Base-by-base conservation (phyloP, 768 basidiomycete genomes). In the Thelephora aurantiotincta region DNA sequence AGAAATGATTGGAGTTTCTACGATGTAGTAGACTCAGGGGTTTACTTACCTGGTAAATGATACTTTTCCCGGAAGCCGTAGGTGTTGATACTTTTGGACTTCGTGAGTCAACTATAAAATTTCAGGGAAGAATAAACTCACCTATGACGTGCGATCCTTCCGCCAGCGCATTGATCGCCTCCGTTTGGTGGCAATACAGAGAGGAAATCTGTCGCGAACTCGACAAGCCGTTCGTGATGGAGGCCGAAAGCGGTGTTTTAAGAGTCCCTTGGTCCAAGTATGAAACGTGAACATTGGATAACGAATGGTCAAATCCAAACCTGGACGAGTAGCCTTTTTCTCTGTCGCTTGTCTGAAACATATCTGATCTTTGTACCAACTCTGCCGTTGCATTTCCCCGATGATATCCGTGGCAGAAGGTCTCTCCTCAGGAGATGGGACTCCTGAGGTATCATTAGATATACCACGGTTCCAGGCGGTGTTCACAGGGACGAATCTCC, bases 41-140 rank as follows among this genome's bases (percentile, higher is more conserved):
- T 16, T 4, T n/a, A 45, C 55, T 30, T 49, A 80, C 86, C 67
- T 90, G 87, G 60, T 89, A 91, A 37, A 90, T 87, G 12, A 89
- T 65, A 63, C 85, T 89, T 65, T 90, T 91, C 2, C 88, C 88
- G 3, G 87, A 90, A 6, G 90, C 89, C 6, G 91, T 94, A 52
- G 81, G 82, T 0, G 90, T 93, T 4, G 88, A 91, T 23, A 92
- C 84, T 41, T 41, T 16, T 41, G 14, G 9, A 41, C 9, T 14
- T 14, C 16, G 22, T 41, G 22, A 41, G 16, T 41, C 38, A 14
- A 4, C 9, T 2, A 14, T 22, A 4, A n/a, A 22, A 41, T 41
- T 7, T 41, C 26, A 30, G 26, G 26, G 26, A 30, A 5, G 7
- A 1, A 18, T 4, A 16, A 41, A 14, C 22, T 41, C 22, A 41